phyloP scores from a whole-genome alignment of 305 asterid genomes.

The Lippia alba region DNA sequence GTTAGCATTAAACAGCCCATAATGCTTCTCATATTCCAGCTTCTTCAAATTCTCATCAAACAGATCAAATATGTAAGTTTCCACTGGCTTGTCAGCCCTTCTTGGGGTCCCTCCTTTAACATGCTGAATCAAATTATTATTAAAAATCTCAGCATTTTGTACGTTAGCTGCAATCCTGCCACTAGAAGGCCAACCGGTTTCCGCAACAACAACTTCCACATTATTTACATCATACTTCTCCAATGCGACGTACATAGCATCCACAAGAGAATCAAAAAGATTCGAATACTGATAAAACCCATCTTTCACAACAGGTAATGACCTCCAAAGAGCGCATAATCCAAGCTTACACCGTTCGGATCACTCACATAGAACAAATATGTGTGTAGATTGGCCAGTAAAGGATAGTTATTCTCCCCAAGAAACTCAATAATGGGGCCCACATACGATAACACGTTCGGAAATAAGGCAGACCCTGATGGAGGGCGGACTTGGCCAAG shows the following conservation, averaged over 20 bases:
- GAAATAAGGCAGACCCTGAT: constrained; percentile 30
- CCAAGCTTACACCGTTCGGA: constrained; percentile 25
- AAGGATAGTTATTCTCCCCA: constrained; percentile 14
- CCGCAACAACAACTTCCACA: constrained; percentile 39
- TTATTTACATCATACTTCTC: constrained; percentile 40
- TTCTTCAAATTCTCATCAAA: constrained; percentile 39
- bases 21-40: constrained; percentile 39
- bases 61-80: constrained; percentile 38
- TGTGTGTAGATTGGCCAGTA: constrained; percentile 41
- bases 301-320: constrained; percentile 33
- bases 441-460: constrained; percentile 10
- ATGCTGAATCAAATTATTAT: constrained; percentile 29
- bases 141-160: constrained; percentile 35
- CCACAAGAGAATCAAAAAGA: constrained; percentile 39
- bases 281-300: constrained; percentile 32
- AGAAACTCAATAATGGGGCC: constrained; percentile 32
- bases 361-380: constrained; percentile 35
- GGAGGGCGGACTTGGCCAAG: constrained; percentile 40
- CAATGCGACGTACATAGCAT: constrained; percentile 40
- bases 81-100: constrained; percentile 40
- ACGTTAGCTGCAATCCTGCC: constrained; percentile 38
- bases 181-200: constrained; percentile 53
- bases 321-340: constrained; percentile 33
- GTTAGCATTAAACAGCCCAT: constrained; percentile 38
- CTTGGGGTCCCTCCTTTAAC: constrained; percentile 39